Evolutionary conservation across 441 rosid species (phyloP), one percentile per base, ranked within the genome.

Genomic region (Gossypium davidsonii): DNA sequence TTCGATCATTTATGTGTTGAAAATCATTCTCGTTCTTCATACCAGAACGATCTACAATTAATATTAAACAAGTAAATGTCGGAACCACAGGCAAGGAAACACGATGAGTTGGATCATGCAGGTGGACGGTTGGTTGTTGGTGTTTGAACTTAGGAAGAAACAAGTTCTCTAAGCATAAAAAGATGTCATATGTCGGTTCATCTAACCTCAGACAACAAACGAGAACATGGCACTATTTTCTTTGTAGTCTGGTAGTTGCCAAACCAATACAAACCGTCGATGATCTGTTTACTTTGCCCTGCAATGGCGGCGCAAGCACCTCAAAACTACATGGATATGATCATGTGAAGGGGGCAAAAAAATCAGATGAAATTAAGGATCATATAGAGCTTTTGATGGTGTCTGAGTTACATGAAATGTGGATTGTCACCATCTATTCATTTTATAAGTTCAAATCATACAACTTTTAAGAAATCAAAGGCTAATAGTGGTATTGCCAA

Each of bases 391-490:
- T 17, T 31, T 51, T 53, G 4, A 52, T 70, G 3, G 17, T n/a
- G 21, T 5, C 70, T 11, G 51, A 72, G 55, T 44, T 28, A 59
- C 74, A 70, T 37, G 53, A 72, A 4, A 79, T 74, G 58, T 71
- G 64, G 73, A 70, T 69, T 60, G 73, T 20, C n/a, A 8, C 2
- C 28, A 8, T 49, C 66, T n/a, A 65, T 60, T 49, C 70, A 70
- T 20, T 10, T 17, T 31, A 71, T 6, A 70, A 28, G 49, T 4
- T 59, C 34, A 53, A 69, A 39, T 39, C 75, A 65, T 65, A 77
- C 76, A 72, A 73, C 79, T 57, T 63, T 21, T 2, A 15, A 51
- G 59, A 67, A 42, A 80, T 86, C 79, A 83, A 60, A 81, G 84
- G 80, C 74, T 72, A 74, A 77, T 59, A 1, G 80, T 56, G 26